Evolutionary conservation across 116 monocot species (phyloP).

Genomic region (Dioscorea cayenensis): DNA sequence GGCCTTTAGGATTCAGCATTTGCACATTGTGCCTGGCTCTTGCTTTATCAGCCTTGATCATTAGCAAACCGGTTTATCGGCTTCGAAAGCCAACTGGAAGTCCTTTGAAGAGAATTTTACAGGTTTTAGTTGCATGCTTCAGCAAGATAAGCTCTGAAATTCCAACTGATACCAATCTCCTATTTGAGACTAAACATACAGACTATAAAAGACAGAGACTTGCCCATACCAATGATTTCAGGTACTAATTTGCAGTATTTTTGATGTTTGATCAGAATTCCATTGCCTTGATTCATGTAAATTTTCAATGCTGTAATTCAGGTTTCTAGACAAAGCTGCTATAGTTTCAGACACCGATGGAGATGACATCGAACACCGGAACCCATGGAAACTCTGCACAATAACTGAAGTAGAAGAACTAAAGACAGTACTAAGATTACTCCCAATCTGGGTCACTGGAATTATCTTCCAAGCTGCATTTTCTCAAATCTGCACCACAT

Average conservation of each 20-base stretch:
- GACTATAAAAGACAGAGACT: background rate
- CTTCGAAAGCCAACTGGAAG: constrained; percentile 14
- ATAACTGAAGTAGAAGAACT: constrained; percentile 35
- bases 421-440: constrained; percentile 26
- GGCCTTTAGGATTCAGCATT: constrained; percentile 32
- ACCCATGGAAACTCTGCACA: constrained; percentile 17
- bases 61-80: constrained; percentile 14
- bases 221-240: constrained; percentile 24
- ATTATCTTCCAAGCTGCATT: constrained; percentile 22
- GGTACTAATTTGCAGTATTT: constrained; percentile 6
- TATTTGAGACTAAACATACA: constrained; percentile 14
- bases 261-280: too few relatives aligned
- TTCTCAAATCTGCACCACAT: constrained; percentile 26
- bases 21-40: constrained; percentile 17
- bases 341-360: constrained; percentile 8
- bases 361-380: background rate
- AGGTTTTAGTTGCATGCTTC: constrained; percentile 21
- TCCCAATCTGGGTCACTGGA: constrained; percentile 30
- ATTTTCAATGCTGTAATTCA: background rate
- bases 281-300: too few relatives aligned
- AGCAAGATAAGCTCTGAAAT: constrained; percentile 18
- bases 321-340: constrained; percentile 37
- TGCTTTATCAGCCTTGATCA: constrained; percentile 14
- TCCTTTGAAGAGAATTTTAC: constrained; percentile 23
- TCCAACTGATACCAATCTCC: constrained; percentile 17